Evolutionary conservation across 768 basidiomycete species (phyloP).

Genomic region (Boletus fagicola): DNA sequence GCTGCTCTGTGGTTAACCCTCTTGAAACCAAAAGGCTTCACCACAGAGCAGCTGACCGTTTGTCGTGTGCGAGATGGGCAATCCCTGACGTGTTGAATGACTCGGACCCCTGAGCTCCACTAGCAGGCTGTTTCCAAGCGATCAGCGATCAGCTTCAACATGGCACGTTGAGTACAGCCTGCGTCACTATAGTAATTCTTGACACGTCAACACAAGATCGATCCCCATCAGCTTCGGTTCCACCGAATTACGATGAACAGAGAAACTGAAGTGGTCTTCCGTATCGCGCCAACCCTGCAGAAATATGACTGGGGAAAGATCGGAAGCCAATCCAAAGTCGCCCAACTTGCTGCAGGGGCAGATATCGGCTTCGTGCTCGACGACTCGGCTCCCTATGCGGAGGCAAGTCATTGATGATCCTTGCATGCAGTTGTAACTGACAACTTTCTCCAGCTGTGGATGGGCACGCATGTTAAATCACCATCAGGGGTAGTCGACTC

Average conservation of each 20-base stretch:
- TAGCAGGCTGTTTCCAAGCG: too few species aligned
- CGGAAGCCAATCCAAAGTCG: slow-evolving; percentile 80
- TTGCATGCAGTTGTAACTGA: background rate
- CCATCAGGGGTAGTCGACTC: slow-evolving; percentile 57
- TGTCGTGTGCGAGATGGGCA: background rate
- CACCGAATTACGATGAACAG: slow-evolving; percentile 21
- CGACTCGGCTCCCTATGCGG: slow-evolving; percentile 80
- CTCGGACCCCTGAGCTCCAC: background rate
- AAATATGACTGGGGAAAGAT: slow-evolving; percentile 95
- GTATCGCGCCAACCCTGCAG: slow-evolving; percentile 79
- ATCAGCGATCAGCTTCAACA: background rate
- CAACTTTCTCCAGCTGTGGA: slow-evolving; percentile 74
- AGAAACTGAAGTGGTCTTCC: slow-evolving; percentile 55
- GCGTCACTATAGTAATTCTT: background rate
- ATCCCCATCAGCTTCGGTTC: background rate
- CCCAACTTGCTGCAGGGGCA: slow-evolving; percentile 69
- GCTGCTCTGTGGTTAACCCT: too few species aligned
- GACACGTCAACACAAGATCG: background rate
- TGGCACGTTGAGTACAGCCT: background rate
- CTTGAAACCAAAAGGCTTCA: background rate
- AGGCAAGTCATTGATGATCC: slow-evolving; percentile 53
- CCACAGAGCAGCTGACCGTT: background rate
- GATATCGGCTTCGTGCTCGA: slow-evolving; percentile 65
- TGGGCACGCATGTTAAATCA: slow-evolving; percentile 90
- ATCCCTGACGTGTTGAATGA: background rate